These are phyloP conservation scores for Pulveroboletus frians DNA, from an alignment of 768 basidiomycete species.

Conservation along the genomic window DNA sequence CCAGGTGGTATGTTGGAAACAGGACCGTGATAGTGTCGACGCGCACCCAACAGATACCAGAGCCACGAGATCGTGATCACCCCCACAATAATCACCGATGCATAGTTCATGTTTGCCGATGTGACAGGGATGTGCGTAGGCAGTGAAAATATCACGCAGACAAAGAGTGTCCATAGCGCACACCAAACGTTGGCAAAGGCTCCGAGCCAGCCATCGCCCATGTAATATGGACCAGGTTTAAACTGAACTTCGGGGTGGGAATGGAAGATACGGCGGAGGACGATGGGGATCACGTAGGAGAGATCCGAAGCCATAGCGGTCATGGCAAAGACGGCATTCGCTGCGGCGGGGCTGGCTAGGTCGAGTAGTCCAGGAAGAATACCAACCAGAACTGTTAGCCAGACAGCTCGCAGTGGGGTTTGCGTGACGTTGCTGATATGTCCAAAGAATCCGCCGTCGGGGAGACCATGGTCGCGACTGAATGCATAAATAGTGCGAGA, in stretches of 20 bases:
- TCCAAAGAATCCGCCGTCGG: constrained; percentile 56
- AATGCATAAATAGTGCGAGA: constrained; percentile 58
- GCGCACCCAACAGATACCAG: constrained; percentile 53
- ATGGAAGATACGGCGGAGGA: constrained; percentile 45
- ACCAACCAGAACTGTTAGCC: constrained; percentile 42
- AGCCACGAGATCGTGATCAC: constrained; percentile 28
- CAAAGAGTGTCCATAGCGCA: constrained; percentile 42
- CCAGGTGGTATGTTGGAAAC: constrained; percentile 41
- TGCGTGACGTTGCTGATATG: constrained; percentile 40
- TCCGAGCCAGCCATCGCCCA: constrained; percentile 48
- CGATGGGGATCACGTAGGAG: constrained; percentile 55
- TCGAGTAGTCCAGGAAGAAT: constrained; percentile 45
- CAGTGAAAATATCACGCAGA: constrained; percentile 45
- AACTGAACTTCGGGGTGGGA: constrained; percentile 56
- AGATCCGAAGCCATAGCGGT: constrained; percentile 49
- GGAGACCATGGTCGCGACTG: constrained; percentile 49
- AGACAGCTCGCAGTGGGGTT: constrained; percentile 55
- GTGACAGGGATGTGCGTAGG: constrained; percentile 49
- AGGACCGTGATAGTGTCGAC: constrained; percentile 55
- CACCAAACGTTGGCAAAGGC: constrained; percentile 42
- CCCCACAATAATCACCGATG: constrained; percentile 31
- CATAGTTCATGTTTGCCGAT: constrained; percentile 48
- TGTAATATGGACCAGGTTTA: constrained; percentile 57
- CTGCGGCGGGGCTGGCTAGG: constrained; percentile 48
- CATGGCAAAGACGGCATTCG: constrained; percentile 55